phyloP scores from a whole-genome alignment of 768 basidiomycete genomes.

The Termitomyces heimii region DNA sequence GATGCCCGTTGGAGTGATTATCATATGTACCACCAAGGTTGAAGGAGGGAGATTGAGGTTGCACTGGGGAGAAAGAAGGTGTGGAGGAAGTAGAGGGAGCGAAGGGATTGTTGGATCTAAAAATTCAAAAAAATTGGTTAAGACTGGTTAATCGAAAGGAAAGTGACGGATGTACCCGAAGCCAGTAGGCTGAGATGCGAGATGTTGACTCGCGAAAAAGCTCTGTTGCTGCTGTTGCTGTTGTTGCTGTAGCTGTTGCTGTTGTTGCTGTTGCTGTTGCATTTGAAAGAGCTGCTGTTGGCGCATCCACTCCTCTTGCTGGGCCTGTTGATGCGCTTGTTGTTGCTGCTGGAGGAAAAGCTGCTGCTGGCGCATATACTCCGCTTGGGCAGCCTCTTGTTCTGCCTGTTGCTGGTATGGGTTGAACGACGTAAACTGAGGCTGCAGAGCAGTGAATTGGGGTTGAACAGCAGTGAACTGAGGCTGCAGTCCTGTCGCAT shows the following conservation, averaged over 20 bases:
- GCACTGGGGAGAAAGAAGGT: constrained; percentile 21
- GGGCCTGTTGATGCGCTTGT: constrained; percentile 43
- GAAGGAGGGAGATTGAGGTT: constrained; percentile 45
- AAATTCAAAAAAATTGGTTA: background rate
- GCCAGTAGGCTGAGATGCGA: constrained; percentile 57
- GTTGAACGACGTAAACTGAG: constrained; percentile 91
- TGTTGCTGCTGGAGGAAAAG: constrained; percentile 51
- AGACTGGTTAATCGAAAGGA: constrained; percentile 19
- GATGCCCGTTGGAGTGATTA: constrained; percentile 40
- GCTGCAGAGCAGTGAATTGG: constrained; percentile 52
- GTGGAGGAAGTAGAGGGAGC: constrained; percentile 42
- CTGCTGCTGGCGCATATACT: constrained; percentile 72
- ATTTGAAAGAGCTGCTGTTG: constrained; percentile 37
- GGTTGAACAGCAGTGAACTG: constrained; percentile 50
- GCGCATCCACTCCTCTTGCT: constrained; percentile 38
- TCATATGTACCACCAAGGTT: constrained; percentile 68
- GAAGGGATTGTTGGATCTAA: constrained; percentile 94
- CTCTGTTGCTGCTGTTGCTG: constrained; percentile 47
- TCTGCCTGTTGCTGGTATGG: constrained; percentile 91
- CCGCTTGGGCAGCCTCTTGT: constrained; percentile 78
- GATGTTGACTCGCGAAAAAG: constrained; percentile 21
- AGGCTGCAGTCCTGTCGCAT: constrained; percentile 50
- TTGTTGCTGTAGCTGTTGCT: constrained; percentile 40
- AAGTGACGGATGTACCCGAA: constrained; percentile 51
- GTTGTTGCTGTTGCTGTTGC: constrained; percentile 37